These are phyloP conservation scores for Cylindrodendrum hubeiense DNA, from an alignment of 2,329 filamentous ascomycete species.

Conservation along the genomic window DNA sequence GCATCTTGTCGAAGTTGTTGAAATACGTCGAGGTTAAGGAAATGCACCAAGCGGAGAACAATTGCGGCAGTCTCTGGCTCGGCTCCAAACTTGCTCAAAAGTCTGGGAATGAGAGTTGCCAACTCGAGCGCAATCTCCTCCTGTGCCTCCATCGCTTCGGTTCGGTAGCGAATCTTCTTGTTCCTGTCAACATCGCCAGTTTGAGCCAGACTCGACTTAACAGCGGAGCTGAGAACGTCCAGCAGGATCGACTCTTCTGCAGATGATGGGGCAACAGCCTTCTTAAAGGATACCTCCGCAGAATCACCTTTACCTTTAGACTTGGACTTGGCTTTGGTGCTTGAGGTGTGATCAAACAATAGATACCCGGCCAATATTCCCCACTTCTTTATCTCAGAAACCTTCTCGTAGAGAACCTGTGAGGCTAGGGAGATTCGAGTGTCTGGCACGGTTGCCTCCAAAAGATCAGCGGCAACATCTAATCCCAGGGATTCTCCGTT, in stretches of 20 bases:
- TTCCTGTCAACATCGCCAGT: slow-evolving; percentile 73
- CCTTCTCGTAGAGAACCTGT: slow-evolving; percentile 85
- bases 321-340: slow-evolving; percentile 62
- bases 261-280: slow-evolving; percentile 78
- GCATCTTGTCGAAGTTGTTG: slow-evolving; percentile 90
- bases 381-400: slow-evolving; percentile 87
- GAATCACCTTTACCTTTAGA: slow-evolving; percentile 65
- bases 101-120: slow-evolving; percentile 81
- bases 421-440: slow-evolving; percentile 89
- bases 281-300: slow-evolving; percentile 74
- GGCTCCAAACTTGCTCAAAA: slow-evolving; percentile 95
- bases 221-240: slow-evolving; percentile 86
- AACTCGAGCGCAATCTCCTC: slow-evolving; percentile 85
- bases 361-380: slow-evolving; percentile 90
- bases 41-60: slow-evolving; percentile 87
- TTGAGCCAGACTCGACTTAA: slow-evolving; percentile 79
- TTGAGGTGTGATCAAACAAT: slow-evolving; percentile 87
- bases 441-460: slow-evolving; percentile 76
- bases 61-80: slow-evolving; percentile 86
- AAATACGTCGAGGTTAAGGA: slow-evolving; percentile 88
- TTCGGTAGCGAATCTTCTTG: slow-evolving; percentile 68
- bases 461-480: slow-evolving; percentile 64
- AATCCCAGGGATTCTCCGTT: slow-evolving; percentile 58
- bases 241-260: slow-evolving; percentile 88
- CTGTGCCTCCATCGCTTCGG: slow-evolving; percentile 77